These are phyloP conservation scores for Populus ilicifolia DNA, from an alignment of 345 rosid species.

Conservation along the genomic window DNA sequence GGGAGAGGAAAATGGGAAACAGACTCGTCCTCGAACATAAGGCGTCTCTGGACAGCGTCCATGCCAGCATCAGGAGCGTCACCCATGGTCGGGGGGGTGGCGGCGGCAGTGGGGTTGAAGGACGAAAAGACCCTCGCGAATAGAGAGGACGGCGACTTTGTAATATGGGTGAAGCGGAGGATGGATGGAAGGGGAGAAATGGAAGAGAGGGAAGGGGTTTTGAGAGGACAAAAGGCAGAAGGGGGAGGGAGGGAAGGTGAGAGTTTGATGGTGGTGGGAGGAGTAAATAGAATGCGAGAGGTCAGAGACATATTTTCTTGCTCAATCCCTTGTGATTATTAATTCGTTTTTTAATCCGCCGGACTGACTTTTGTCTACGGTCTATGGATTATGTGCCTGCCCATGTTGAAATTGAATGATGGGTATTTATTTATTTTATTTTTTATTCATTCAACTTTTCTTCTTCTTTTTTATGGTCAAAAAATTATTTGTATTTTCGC, in stretches of 20 bases:
- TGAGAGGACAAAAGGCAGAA: not conserved
- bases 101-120: slow-evolving; percentile 12
- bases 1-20: slow-evolving; percentile 7
- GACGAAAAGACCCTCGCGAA: slow-evolving; percentile 21
- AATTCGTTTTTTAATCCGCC: not conserved
- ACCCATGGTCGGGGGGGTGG: slow-evolving; percentile 41
- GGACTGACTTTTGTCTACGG: not conserved
- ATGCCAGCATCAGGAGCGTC: slow-evolving; percentile 61
- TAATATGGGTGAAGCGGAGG: not conserved
- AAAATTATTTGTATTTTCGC: not conserved
- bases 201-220: slow-evolving; percentile 3
- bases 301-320: slow-evolving; percentile 16
- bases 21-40: slow-evolving; percentile 95
- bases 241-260: slow-evolving; percentile 9
- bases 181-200: slow-evolving; percentile 8
- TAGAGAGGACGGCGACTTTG: slow-evolving; percentile 1
- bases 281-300: slow-evolving; percentile 9
- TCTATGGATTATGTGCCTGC: not conserved
- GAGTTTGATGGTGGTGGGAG: slow-evolving; percentile 7
- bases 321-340: not conserved
- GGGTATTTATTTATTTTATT: not conserved
- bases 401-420: not conserved
- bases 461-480: not conserved
- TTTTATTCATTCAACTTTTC: not conserved
- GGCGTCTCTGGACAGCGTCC: slow-evolving; percentile 99